Base-by-base conservation (phyloP, 495 filamentous ascomycete genomes). In the Lophium mytilinum region DNA sequence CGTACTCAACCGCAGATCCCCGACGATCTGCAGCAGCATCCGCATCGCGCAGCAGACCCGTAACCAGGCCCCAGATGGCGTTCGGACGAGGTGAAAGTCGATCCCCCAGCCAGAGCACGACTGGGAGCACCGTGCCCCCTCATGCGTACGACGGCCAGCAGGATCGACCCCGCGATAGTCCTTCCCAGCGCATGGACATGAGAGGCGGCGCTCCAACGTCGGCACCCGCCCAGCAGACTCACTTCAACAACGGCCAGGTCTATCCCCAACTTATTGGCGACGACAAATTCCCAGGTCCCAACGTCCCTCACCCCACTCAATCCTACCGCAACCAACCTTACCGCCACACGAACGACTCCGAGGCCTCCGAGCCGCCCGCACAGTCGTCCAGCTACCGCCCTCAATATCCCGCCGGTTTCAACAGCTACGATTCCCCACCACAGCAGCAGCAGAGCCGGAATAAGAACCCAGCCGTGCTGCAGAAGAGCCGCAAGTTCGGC, bases 401-500 rank as follows among this genome's bases (percentile, higher is more conserved):
- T n/a, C 50, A 62, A 50, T 58, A 61, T 46, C 53, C 61, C 4
- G 35, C 39, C 6, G 61, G 61, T 9, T 57, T 66, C 60, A 47
- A 50, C 49, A 56, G 58, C 21, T 45, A 43, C 21, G 61, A 64
- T 45, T 53, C 48, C 19, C 52, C 30, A n/a, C 39, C 50, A 21
- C 48, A 53, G 19, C 50, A 37, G 37, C 43, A 53, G 10, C 50
- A 46, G 2, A 62, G 66, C 24, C 41, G 66, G 21, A 30, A 30
- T 30, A 30, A 30, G 24, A 30, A 30, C 24, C 56, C 51, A 15
- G 82, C 72, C 43, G 79, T 90, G 12, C 70, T 95, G 36, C 86
- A 90, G 62, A 95, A 95, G 74, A 87, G 83, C 57, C 78, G 85
- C 62, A 90, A 89, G 56, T 95, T 98, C 62, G 83, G 79, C 3